phyloP scores from a whole-genome alignment of 2,329 filamentous ascomycete genomes.

The Gaeumannomyces tritici region DNA sequence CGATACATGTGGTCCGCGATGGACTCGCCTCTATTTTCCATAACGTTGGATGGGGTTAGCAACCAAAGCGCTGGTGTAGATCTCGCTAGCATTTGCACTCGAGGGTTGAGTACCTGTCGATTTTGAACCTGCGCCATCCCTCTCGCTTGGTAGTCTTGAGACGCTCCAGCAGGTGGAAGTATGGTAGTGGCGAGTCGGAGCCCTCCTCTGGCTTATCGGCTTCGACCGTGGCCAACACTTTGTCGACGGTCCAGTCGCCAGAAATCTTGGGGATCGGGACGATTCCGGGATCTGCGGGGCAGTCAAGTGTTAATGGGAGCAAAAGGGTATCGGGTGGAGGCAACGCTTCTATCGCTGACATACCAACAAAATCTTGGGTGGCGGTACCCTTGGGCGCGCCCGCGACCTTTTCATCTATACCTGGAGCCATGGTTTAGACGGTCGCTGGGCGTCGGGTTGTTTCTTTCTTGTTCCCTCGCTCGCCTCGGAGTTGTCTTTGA shows the following conservation, averaged over 20 bases:
- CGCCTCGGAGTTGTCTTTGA: neutral
- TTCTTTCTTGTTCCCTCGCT: neutral
- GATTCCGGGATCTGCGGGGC: slow-evolving; percentile 23
- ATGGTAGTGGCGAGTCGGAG: slow-evolving; percentile 68
- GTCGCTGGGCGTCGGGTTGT: too few relatives aligned
- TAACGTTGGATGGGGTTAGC: neutral
- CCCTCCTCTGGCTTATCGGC: slow-evolving; percentile 47
- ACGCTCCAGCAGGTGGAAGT: slow-evolving; percentile 89
- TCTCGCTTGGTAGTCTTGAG: slow-evolving; percentile 95
- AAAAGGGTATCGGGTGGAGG: neutral
- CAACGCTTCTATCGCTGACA: neutral
- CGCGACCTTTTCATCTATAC: neutral
- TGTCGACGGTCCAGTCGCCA: slow-evolving; percentile 45
- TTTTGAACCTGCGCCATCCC: slow-evolving; percentile 86
- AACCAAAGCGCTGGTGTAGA: neutral
- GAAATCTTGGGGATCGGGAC: slow-evolving; percentile 28
- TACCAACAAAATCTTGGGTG: neutral
- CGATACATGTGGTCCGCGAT: slow-evolving; percentile 99
- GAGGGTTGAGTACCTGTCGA: slow-evolving; percentile 37
- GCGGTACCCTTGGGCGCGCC: too few relatives aligned
- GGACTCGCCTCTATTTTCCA: slow-evolving; percentile 59
- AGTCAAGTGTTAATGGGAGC: neutral
- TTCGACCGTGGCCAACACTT: slow-evolving; percentile 56
- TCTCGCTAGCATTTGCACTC: neutral
- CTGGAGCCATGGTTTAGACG: neutral